Percentiles rank a stretch among this genome's conserved stretches.
These are phyloP conservation scores for Pseudogymnoascus sp. DNA, from an alignment of 2,329 filamentous ascomycete species.

Conservation along the genomic window DNA sequence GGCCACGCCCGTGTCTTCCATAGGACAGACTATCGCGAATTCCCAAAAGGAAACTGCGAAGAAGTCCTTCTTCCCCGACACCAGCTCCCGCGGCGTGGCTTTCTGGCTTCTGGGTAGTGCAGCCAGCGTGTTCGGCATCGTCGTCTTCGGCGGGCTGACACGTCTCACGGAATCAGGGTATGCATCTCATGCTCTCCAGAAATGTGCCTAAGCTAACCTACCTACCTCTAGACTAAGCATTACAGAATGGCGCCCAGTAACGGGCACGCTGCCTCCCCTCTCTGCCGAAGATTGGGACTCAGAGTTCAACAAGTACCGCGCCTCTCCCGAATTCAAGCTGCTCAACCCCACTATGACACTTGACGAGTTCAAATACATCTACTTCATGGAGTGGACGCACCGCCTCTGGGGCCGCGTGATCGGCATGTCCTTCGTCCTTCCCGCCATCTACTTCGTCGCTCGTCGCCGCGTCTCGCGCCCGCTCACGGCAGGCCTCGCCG, in stretches of 20 bases:
- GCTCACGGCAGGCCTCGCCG: constrained; percentile 70
- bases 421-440: constrained; percentile 80
- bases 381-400: constrained; percentile 99
- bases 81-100: constrained; percentile 67
- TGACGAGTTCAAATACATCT: constrained; percentile 94
- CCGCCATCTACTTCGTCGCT: constrained; percentile 80
- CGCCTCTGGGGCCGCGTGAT: constrained; percentile 90
- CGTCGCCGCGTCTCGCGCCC: constrained; percentile 66
- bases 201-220: constrained; percentile 11
- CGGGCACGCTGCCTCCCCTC: constrained; percentile 78
- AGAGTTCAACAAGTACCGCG: constrained; percentile 87
- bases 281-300: constrained; percentile 76
- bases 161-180: constrained; percentile 94
- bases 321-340: constrained; percentile 84
- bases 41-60: constrained; percentile 11
- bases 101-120: constrained; percentile 92
- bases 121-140: constrained; percentile 90
- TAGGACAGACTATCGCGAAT: constrained; percentile 21
- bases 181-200: constrained; percentile 22
- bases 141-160: constrained; percentile 89
- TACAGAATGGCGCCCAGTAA: constrained; percentile 97
- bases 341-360: constrained; percentile 91
- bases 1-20: constrained; percentile 18
- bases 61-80: constrained; percentile 34
- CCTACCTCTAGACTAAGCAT: constrained; percentile 67